Base-by-base conservation (phyloP, 345 rosid species). In the Theobroma cacao region DNA sequence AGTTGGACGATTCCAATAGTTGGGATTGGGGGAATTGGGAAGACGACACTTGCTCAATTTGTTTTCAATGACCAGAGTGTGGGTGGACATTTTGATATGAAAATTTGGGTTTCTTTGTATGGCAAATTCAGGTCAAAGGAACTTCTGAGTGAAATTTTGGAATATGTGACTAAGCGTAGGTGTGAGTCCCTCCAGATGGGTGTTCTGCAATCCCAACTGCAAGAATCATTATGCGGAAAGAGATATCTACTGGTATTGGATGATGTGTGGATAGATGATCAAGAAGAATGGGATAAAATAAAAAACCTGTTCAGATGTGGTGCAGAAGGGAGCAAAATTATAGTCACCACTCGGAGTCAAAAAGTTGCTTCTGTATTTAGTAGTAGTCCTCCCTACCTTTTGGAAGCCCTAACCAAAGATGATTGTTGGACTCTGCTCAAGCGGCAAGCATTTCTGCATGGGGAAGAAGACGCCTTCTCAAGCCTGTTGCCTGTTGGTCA, bases 361-460 rank as follows among this genome's bases (percentile, higher is more conserved):
- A 78, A 64, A 11, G 80, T 75, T 63, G 77, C 84, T 15, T 45
- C 63, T 0, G 12, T 70, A 13, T 62, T 64, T 61, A 75, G 78
- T 3, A 56, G 48, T 7, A 30, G 5, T 24, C 43, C 43, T 34
- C 60, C 78, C 20, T 36, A 78, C 62, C 20, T 6, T 50, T 58
- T 78, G 30, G 40, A 38, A 53, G 45, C 22, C 38, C 58, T 83
- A 3, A 28, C 82, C 17, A 36, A 81, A n/a, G 80, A 81, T 45
- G 78, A 75, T 55, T 80, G 84, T 17, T 81, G 78, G 84, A 15
- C 65, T 12, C 52, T 84, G 72, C 78, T 80, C 69, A 78, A 74
- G 75, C 66, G 75, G 50, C 66, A 62, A 33, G 86, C 79, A 24
- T 75, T 83, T 56, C 38, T 24, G 1, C 1, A 5, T 20, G 75